These are phyloP conservation scores for Botryotinia convoluta DNA, from an alignment of 2,329 filamentous ascomycete species.

Conservation along the genomic window DNA sequence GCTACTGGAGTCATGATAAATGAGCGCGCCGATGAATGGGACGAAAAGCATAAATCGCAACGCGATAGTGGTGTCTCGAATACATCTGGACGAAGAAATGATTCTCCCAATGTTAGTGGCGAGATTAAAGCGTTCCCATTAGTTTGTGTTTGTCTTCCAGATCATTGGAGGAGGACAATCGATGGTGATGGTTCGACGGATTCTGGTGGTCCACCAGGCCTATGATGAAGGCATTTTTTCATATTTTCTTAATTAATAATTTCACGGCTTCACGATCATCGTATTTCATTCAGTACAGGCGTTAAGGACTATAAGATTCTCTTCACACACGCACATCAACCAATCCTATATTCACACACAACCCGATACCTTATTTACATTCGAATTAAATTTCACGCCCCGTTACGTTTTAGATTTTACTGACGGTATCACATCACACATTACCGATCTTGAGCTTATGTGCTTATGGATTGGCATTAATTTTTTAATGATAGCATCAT, in stretches of 20 bases:
- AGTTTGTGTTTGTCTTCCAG: slow-evolving; percentile 91
- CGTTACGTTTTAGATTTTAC: slow-evolving; percentile 32
- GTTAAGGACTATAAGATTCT: slow-evolving; percentile 27
- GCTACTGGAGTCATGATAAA: slow-evolving; percentile 84
- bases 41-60: slow-evolving; percentile 70
- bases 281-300: slow-evolving; percentile 31
- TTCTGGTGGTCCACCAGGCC: slow-evolving; percentile 45
- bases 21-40: slow-evolving; percentile 86
- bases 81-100: slow-evolving; percentile 61
- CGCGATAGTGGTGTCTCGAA: slow-evolving; percentile 93
- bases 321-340: slow-evolving; percentile 7
- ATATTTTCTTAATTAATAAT: slow-evolving; percentile 19
- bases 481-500: slow-evolving; percentile 27
- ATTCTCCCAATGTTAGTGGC: slow-evolving; percentile 66
- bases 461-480: slow-evolving; percentile 27
- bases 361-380: slow-evolving; percentile 18
- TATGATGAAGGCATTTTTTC: slow-evolving; percentile 19
- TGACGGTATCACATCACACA: slow-evolving; percentile 24
- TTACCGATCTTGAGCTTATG: slow-evolving; percentile 28
- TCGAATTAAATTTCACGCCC: slow-evolving; percentile 26
- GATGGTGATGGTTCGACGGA: slow-evolving; percentile 79
- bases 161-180: slow-evolving; percentile 96
- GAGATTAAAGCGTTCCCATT: slow-evolving; percentile 98
- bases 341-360: slow-evolving; percentile 5
- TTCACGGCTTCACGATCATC: slow-evolving; percentile 37